phyloP scores from a whole-genome alignment of 2,329 filamentous ascomycete species.

The Tympanopsis confertula region DNA sequence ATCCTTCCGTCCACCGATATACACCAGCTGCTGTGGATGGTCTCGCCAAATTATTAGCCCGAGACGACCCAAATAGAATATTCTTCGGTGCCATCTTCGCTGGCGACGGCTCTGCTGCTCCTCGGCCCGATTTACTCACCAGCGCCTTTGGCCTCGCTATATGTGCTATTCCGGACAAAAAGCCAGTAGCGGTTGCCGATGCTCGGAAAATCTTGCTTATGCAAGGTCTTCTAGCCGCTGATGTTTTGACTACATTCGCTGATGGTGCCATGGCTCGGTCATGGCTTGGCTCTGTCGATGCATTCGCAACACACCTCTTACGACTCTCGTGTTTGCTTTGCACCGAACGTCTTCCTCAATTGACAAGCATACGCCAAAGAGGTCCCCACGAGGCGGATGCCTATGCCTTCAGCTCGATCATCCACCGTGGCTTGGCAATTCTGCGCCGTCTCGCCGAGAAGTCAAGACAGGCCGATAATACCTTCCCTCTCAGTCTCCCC shows the following conservation, averaged over 20 bases:
- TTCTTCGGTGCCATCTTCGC: slow-evolving; percentile 57
- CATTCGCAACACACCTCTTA: slow-evolving; percentile 53
- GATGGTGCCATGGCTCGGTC: slow-evolving; percentile 47
- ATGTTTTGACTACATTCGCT: slow-evolving; percentile 51
- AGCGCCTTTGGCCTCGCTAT: slow-evolving; percentile 59
- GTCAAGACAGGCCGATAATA: slow-evolving; percentile 22
- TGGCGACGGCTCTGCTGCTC: slow-evolving; percentile 39
- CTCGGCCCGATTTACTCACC: slow-evolving; percentile 54
- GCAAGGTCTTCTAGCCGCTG: slow-evolving; percentile 63
- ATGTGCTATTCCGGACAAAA: slow-evolving; percentile 50
- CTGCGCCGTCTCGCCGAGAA: slow-evolving; percentile 39
- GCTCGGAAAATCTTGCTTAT: slow-evolving; percentile 57
- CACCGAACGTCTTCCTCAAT: slow-evolving; percentile 25
- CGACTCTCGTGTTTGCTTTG: slow-evolving; percentile 49
- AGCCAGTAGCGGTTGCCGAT: slow-evolving; percentile 43
- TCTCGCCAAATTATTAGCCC: slow-evolving; percentile 60
- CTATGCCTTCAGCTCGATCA: slow-evolving; percentile 18
- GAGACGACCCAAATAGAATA: slow-evolving; percentile 60
- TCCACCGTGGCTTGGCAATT: slow-evolving; percentile 37
- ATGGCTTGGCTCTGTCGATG: slow-evolving; percentile 60
- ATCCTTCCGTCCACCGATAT: slow-evolving; percentile 55
- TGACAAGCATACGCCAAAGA: too few relatives aligned
- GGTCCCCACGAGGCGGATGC: slow-evolving; percentile 12
- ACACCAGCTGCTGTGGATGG: slow-evolving; percentile 59
- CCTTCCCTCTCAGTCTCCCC: slow-evolving; percentile 24